Evolutionary conservation across 805 yeast genomes (phyloP).

Genomic region (Nematodospora valgi): DNA sequence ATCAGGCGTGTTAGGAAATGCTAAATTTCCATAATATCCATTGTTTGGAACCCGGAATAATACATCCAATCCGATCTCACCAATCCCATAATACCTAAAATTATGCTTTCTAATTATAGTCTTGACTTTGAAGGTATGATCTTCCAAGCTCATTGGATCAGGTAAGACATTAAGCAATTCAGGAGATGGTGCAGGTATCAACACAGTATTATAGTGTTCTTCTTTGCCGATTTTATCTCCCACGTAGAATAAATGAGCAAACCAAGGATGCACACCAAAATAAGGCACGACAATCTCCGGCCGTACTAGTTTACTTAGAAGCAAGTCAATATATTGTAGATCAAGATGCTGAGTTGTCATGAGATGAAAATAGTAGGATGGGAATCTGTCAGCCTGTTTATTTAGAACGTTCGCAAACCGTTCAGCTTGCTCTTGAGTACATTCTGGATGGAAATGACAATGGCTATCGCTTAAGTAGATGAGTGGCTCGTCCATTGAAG

Average conservation of each 20-base stretch:
- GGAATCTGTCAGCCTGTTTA: constrained; percentile 4
- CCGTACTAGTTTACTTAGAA: constrained; percentile 12
- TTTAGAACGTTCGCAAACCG: constrained; percentile 11
- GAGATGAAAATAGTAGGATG: constrained; percentile 20
- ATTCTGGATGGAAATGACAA: constrained; percentile 28
- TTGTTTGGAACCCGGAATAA: constrained; percentile 60
- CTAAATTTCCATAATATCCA: constrained; percentile 49
- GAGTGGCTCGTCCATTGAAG: neutral
- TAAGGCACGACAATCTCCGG: constrained; percentile 36
- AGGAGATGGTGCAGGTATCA: constrained; percentile 37
- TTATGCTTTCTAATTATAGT: constrained; percentile 12
- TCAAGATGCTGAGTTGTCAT: constrained; percentile 40
- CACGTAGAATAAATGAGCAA: constrained; percentile 55
- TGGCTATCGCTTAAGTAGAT: constrained; percentile 24
- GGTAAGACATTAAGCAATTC: constrained; percentile 53
- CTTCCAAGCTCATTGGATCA: constrained; percentile 47
- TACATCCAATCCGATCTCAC: constrained; percentile 92
- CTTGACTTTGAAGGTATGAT: constrained; percentile 31
- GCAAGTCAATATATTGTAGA: constrained; percentile 20
- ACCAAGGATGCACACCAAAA: constrained; percentile 94
- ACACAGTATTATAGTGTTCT: constrained; percentile 55
- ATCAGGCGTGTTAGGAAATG: constrained; percentile 9
- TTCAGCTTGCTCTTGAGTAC: constrained; percentile 10
- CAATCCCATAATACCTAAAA: constrained; percentile 47
- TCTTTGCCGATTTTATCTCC: constrained; percentile 25